Evolutionary conservation across 805 yeast species (phyloP), one percentile per base, ranked within the genome.

Genomic region (Candida broadrunensis): DNA sequence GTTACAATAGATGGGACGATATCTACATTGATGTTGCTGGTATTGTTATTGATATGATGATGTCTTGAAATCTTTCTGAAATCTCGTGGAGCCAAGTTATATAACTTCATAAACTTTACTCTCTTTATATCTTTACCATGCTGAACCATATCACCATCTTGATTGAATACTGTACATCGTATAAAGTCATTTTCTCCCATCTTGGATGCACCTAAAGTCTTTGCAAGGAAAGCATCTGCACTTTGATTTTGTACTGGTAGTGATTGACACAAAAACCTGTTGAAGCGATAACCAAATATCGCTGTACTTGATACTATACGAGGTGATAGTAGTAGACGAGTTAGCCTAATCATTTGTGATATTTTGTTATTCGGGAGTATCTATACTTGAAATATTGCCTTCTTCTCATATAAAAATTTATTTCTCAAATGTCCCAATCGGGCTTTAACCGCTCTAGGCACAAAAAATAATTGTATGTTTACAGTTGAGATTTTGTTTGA

Each of bases 1-100:
- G 76, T 69, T 37, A 78, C 58, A 2, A 78, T 63, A 29, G 80
- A 72, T 0, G 83, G 83, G n/a, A 78, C 83, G 23, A 78, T 75
- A 47, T 78, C 83, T 34, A 60, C 55, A 40, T 60, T 56, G 33
- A 57, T 50, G 24, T 58, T 56, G 14, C 46, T 42, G 6, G 49
- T 44, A 4, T 46, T 27, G 13, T 45, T 39, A 1, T 48, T 49
- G 12, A 46, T 40, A n/a, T 42, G 39, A 16, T 52, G 54, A 42
- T 55, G 56, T 23, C 67, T 49, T 24, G 75, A 74, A 25, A 78
- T 42, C 72, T 75, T 63, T 56, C 84, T 72, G 19, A 82, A 73
- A 25, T 86, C 83, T 42, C 86, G 77, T 36, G 81, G 75, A 0
- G 73, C 67, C 23, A 78, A 52, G 43, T 72, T 70, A 53, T 77